Base-by-base conservation (phyloP, 352 stramenopile genomes). In the Globisporangium spinosum region DNA sequence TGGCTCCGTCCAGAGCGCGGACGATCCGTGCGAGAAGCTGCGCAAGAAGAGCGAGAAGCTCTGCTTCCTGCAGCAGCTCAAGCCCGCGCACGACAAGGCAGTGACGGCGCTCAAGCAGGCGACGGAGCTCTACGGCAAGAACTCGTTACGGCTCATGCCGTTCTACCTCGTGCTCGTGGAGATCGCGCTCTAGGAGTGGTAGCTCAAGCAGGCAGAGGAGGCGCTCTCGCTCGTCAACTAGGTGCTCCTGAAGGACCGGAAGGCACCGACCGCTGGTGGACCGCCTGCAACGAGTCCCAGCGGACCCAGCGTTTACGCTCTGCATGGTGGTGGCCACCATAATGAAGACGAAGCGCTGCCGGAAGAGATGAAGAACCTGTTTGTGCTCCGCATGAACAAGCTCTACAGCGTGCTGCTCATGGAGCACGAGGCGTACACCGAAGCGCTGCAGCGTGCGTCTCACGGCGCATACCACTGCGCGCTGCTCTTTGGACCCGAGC, bases 381-480 rank as follows among this genome's bases (percentile, higher is more conserved):
- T 85, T 40, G 78, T 87, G 25, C 78, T 89, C 43, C 78, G 77
- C 53, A 89, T 90, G 80, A 90, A 89, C 76, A 90, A 90, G 56
- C 79, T 90, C 56, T 88, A 86, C 58, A 89, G 80, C 60, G 62
- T 82, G 45, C 64, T 90, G 51, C 71, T 88, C 40, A 75, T 89
- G 54, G 82, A 89, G 64, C 79, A 82, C 43, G 73, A 73, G 0
- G 72, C 72, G 17, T 82, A 76, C 45, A 58, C 77, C 3, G 81
- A 93, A 56, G 80, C 79, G 13, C 63, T 93, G 12, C 81, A 90
- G 43, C 78, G 82, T 9, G 85, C 79, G 13, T 78, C 82, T 0
- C 82, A 93, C 38, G 84, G 84, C 45, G 79, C 80, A 17, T 91
- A 93, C 67, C 84, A 93, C 64, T 87, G 79, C 62, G 83, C 82